phyloP scores from a whole-genome alignment of 345 rosid species.

The Populus nigra region DNA sequence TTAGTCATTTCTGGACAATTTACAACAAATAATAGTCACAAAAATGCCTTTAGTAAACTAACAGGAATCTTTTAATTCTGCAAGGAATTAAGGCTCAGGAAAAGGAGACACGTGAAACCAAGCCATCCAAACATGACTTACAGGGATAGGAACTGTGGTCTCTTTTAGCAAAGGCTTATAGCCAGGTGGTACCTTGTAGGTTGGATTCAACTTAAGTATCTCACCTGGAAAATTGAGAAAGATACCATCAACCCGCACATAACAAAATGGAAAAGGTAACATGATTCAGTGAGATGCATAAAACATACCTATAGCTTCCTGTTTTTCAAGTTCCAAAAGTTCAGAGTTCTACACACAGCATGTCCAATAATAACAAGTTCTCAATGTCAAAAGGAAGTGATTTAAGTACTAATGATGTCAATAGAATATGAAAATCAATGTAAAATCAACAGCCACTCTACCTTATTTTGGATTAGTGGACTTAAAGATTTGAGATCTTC shows the following conservation, averaged over 20 bases:
- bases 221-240: slow-evolving; percentile 56
- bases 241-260: background rate
- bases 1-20: background rate
- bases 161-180: slow-evolving; percentile 82
- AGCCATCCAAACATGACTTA: slow-evolving; percentile 36
- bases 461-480: slow-evolving; percentile 40
- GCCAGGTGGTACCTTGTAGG: slow-evolving; percentile 77
- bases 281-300: background rate
- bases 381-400: slow-evolving; percentile 8
- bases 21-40: background rate
- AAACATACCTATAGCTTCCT: slow-evolving; percentile 69
- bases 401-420: background rate
- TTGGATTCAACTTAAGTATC: slow-evolving; percentile 73
- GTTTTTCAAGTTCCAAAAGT: slow-evolving; percentile 67
- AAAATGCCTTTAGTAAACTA: background rate
- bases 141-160: slow-evolving; percentile 73
- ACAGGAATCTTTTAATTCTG: background rate
- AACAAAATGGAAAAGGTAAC: background rate
- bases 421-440: background rate
- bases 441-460: slow-evolving; percentile 17
- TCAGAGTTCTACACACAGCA: slow-evolving; percentile 47
- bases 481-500: slow-evolving; percentile 28
- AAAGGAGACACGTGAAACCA: background rate
- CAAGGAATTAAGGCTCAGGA: no score
- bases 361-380: slow-evolving; percentile 11